Conservation (phyloP, 2,329 filamentous ascomycete species). For the Cryphonectria parasitica region DNA sequence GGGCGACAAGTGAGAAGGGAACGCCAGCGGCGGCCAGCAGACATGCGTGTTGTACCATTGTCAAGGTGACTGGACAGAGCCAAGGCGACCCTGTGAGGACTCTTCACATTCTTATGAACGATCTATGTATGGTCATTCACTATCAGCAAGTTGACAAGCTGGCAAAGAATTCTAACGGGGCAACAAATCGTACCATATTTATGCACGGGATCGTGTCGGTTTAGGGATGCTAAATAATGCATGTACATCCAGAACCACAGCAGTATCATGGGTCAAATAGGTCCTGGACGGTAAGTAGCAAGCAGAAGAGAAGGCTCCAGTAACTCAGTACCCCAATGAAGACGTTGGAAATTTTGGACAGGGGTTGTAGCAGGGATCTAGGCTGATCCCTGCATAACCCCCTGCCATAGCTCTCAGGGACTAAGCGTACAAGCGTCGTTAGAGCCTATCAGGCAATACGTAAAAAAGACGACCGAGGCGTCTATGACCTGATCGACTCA, state of each 20-base stretch:
- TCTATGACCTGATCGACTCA: constrained; percentile 23
- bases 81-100: background rate
- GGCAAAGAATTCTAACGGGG: background rate
- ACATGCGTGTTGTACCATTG: background rate
- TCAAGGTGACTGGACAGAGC: background rate
- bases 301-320: background rate
- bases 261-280: background rate
- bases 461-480: constrained; percentile 17
- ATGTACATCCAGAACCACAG: background rate
- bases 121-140: background rate
- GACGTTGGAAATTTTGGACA: background rate
- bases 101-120: background rate
- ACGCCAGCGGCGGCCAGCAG: background rate
- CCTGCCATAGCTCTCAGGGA: background rate
- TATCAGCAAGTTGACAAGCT: background rate
- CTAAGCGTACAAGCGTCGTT: background rate
- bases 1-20: background rate
- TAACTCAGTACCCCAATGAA: background rate
- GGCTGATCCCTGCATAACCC: constrained; percentile 7
- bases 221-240: background rate
- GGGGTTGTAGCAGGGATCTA: background rate
- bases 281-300: background rate
- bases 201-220: background rate
- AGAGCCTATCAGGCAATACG: constrained; percentile 23
- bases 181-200: background rate